Evolutionary conservation across 1,139 yeast species (phyloP).

Genomic region (Candida sp.): DNA sequence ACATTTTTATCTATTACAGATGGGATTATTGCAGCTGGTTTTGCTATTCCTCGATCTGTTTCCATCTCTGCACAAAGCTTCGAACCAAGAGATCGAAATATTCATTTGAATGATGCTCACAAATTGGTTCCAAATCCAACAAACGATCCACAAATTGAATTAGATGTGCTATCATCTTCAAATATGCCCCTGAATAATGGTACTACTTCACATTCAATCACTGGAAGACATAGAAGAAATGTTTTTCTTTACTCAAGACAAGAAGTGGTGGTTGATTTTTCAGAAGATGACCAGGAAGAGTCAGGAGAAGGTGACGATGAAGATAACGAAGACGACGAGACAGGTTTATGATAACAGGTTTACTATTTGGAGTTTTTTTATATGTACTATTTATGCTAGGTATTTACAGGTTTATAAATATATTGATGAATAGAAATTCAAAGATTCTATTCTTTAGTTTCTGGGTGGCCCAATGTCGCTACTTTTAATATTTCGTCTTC

Average conservation of each 20-base stretch:
- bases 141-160: background rate
- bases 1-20: constrained; percentile 48
- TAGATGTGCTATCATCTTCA: background rate
- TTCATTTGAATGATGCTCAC: constrained; percentile 5
- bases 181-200: constrained; percentile 4
- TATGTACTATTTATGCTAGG: no score
- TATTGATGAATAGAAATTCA: no score
- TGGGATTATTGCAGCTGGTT: constrained; percentile 54
- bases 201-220: constrained; percentile 3
- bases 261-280: constrained; percentile 45
- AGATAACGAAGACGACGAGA: background rate
- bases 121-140: constrained; percentile 3
- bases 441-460: constrained; percentile 8
- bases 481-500: constrained; percentile 66
- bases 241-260: constrained; percentile 58
- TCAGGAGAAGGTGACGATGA: background rate
- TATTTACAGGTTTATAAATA: no score
- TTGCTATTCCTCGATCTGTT: constrained; percentile 56
- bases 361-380: background rate
- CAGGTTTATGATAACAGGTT: no score
- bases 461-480: constrained; percentile 72
- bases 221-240: constrained; percentile 27
- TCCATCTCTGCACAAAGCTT: constrained; percentile 30
- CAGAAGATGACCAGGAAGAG: constrained; percentile 7
- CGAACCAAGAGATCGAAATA: constrained; percentile 8